These are phyloP conservation scores for Escallonia rubra DNA, from an alignment of 129 eudicot species.

Conservation along the genomic window DNA sequence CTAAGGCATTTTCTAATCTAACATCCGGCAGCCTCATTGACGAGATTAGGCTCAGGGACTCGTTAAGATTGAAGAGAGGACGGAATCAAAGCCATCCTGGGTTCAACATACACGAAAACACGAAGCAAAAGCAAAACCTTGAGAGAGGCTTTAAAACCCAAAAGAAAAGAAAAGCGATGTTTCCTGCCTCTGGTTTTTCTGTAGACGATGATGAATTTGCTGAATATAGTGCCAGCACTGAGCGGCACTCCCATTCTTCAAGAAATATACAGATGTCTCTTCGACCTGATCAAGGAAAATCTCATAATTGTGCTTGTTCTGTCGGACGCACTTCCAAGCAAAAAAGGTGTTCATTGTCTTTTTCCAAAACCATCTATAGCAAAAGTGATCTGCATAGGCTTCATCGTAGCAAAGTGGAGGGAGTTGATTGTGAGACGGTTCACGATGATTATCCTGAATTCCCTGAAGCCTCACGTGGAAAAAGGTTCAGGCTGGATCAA, in stretches of 20 bases:
- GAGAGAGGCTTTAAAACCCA: conserved; percentile 19
- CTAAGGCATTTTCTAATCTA: conserved; percentile 17
- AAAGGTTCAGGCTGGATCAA: conserved; percentile 27
- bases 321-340: conserved; percentile 14
- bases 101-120: conserved; percentile 18
- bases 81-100: conserved; percentile 21
- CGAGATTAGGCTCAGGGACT: conserved; percentile 43
- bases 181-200: conserved; percentile 32
- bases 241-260: conserved; percentile 20
- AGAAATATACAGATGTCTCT: neutral
- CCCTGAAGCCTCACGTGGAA: conserved; percentile 27
- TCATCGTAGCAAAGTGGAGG: conserved; percentile 18
- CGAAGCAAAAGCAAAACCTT: conserved; percentile 13
- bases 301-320: conserved; percentile 19
- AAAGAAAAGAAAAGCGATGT: conserved; percentile 34
- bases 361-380: conserved; percentile 11
- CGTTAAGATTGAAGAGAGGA: conserved; percentile 29
- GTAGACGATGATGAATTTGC: conserved; percentile 13
- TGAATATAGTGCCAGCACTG: conserved; percentile 20
- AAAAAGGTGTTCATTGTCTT: conserved; percentile 16
- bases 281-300: conserved; percentile 18
- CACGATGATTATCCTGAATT: conserved; percentile 25
- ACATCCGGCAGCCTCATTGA: conserved; percentile 41
- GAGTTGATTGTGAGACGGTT: conserved; percentile 10
- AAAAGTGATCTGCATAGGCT: conserved; percentile 17